phyloP scores from a whole-genome alignment of 805 yeast species.

The Jamesozyma rosinii region DNA sequence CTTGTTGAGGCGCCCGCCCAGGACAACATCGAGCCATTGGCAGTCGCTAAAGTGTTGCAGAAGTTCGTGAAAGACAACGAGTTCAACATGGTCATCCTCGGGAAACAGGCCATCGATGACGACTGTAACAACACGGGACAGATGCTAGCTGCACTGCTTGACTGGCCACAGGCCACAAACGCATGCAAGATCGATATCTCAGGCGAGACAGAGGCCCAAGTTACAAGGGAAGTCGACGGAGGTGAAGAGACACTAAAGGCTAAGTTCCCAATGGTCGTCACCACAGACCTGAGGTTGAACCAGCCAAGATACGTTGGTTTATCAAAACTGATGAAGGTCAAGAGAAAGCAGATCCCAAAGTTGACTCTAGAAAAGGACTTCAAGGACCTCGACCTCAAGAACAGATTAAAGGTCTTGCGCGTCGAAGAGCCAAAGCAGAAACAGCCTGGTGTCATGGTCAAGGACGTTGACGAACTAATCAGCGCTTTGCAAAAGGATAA shows the following conservation, averaged over 20 bases:
- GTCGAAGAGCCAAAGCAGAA: constrained; percentile 83
- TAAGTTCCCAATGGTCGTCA: constrained; percentile 72
- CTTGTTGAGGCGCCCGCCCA: constrained; percentile 67
- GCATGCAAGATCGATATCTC: constrained; percentile 73
- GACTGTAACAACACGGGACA: constrained; percentile 95
- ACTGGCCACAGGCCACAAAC: constrained; percentile 96
- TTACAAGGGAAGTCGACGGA: constrained; percentile 91
- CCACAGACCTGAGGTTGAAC: constrained; percentile 88
- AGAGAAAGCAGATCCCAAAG: constrained; percentile 82
- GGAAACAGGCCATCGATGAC: constrained; percentile 95
- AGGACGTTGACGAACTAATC: constrained; percentile 72
- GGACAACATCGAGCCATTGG: constrained; percentile 67
- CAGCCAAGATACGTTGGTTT: constrained; percentile 93
- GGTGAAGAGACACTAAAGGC: constrained; percentile 80
- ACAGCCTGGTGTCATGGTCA: constrained; percentile 72
- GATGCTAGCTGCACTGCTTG: constrained; percentile 84
- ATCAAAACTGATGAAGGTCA: constrained; percentile 97
- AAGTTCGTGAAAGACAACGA: constrained; percentile 60
- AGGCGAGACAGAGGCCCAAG: constrained; percentile 40
- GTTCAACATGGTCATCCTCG: constrained; percentile 76
- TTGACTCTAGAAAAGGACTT: constrained; percentile 51
- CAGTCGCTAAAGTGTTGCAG: constrained; percentile 77
- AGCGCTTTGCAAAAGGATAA: constrained; percentile 67
- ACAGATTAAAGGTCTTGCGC: constrained; percentile 57
- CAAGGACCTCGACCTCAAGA: constrained; percentile 48